These are phyloP conservation scores for Podila epigama DNA, from an alignment of 192 early-diverging fungal genomes.

Conservation along the genomic window DNA sequence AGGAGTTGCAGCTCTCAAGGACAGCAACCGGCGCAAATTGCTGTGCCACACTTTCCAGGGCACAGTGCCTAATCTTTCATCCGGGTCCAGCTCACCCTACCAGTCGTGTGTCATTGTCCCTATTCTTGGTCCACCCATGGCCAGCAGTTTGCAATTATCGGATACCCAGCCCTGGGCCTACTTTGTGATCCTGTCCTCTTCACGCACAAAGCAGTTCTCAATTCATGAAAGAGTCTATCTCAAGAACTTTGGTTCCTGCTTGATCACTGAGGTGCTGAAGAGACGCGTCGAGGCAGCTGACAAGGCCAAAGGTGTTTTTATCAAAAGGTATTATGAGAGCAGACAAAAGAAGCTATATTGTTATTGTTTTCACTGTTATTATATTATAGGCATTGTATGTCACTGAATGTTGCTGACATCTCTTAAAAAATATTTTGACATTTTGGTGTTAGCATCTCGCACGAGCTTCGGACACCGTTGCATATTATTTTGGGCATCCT, in stretches of 20 bases:
- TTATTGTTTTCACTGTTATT: not conserved
- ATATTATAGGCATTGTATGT: not conserved
- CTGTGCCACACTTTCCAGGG: slow-evolving; percentile 46
- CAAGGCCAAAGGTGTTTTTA: slow-evolving; percentile 57
- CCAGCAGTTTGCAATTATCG: not conserved
- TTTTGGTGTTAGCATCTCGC: slow-evolving; percentile 38
- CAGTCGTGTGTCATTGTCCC: slow-evolving; percentile 32
- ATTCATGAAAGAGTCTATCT: slow-evolving; percentile 54
- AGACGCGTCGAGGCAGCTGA: slow-evolving; percentile 55
- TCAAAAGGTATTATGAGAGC: slow-evolving; percentile 43
- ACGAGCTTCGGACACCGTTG: slow-evolving; percentile 61
- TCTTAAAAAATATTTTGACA: not conserved
- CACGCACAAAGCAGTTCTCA: slow-evolving; percentile 47
- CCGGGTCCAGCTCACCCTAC: slow-evolving; percentile 10
- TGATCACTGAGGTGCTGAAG: slow-evolving; percentile 52
- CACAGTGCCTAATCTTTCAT: slow-evolving; percentile 4
- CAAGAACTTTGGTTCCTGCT: slow-evolving; percentile 55
- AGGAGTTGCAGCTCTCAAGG: not conserved
- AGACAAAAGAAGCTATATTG: not conserved
- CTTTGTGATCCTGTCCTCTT: slow-evolving; percentile 25
- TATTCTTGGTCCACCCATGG: slow-evolving; percentile 16
- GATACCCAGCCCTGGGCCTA: slow-evolving; percentile 34
- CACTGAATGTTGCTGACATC: not conserved
- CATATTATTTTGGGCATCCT: slow-evolving; percentile 59
- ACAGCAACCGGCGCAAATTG: not conserved